Evolutionary conservation across 495 filamentous ascomycete species (phyloP), one percentile per base, ranked within the genome.

Genomic region (Parmelia sp.): DNA sequence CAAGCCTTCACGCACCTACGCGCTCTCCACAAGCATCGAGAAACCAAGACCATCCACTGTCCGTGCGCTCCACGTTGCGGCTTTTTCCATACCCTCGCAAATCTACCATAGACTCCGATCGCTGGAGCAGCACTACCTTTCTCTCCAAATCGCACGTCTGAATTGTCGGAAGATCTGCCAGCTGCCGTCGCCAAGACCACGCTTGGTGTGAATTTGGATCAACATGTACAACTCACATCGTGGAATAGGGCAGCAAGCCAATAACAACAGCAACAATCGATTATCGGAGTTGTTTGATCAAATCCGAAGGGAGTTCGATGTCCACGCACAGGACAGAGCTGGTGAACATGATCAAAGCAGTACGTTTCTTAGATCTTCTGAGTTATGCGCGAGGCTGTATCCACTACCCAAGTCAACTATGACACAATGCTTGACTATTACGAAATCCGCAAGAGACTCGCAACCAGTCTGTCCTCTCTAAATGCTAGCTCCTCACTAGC

Each of bases 141-240:
- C 45, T 39, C 36, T 21, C 44, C 42, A 39, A 51, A 37, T 31
- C n/a, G 47, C 27, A 39, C 15, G 12, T 58, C 62, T 51, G 33
- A 63, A 53, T 58, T 53, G 45, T 64, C 57, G 57, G 27, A 45
- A 53, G 56, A 58, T 21, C 55, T 39, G 12, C 57, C 33, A 58
- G 27, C 33, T 40, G 57, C 57, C 21, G 51, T 55, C 29, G 51
- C 51, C 51, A 59, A 59, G 25, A 25, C 8, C 21, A 59, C 39
- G 39, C 57, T 59, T 40, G 15, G 31, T 33, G 36, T 39, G 40
- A 64, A 12, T 47, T 4, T 27, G 35, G 27, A 36, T 68, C 75
- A 75, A 81, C 64, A 96, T 98, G 92, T 96, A 97, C 74, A 90
- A 88, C 78, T 80, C 88, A 66, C 90, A 92, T 80, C 90, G 91